phyloP scores from a whole-genome alignment of 768 basidiomycete genomes.

The Hericium coralloides region DNA sequence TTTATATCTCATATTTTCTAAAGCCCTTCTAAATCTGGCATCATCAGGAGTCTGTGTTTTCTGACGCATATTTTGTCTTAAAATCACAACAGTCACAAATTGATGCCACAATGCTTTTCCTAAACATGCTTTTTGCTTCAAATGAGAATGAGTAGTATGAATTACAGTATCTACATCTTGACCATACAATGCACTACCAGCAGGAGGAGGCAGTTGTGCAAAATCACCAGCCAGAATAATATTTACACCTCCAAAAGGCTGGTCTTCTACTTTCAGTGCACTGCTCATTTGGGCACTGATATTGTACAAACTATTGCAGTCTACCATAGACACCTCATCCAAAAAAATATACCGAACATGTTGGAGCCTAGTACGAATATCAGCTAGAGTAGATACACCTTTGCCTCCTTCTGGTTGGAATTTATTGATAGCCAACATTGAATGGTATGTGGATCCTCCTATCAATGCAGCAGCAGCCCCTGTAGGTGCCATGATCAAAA shows the following conservation, averaged over 20 bases:
- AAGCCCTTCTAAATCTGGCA: constrained; percentile 18
- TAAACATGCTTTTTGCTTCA: constrained; percentile 2
- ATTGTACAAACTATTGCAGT: constrained; percentile 19
- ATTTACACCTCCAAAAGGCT: constrained; percentile 30
- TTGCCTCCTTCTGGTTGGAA: not conserved
- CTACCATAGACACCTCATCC: constrained; percentile 37
- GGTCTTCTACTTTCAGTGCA: constrained; percentile 9
- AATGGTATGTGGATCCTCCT: constrained; percentile 18
- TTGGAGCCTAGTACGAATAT: constrained; percentile 1
- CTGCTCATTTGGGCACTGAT: constrained; percentile 18
- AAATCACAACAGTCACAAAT: constrained; percentile 13
- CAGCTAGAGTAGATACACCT: not conserved
- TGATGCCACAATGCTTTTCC: constrained; percentile 14
- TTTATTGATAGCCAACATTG: constrained; percentile 4
- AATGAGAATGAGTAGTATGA: not conserved
- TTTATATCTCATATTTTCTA: constrained; percentile 32
- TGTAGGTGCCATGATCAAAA: constrained; percentile 14
- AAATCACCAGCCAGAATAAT: constrained; percentile 40
- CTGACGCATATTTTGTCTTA: constrained; percentile 14
- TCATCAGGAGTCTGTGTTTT: constrained; percentile 15
- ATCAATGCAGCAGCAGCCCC: constrained; percentile 12
- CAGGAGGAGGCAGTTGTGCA: constrained; percentile 30
- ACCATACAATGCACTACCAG: constrained; percentile 17
- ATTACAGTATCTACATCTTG: not conserved
- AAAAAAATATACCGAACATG: constrained; percentile 32